phyloP scores from a whole-genome alignment of 2,329 filamentous ascomycete species.

The Teratosphaeria nubilosa region DNA sequence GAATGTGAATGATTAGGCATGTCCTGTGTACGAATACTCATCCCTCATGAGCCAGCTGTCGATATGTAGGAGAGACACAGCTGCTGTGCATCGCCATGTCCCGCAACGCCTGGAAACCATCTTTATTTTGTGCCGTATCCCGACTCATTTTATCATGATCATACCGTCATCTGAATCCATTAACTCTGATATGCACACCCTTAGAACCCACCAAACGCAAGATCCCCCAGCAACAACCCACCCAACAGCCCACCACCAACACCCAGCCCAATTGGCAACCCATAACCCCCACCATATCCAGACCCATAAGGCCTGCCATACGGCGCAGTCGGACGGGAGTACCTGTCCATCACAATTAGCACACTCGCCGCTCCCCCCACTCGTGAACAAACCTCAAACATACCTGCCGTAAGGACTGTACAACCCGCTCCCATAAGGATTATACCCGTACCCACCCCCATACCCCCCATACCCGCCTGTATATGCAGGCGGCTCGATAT shows the following conservation, averaged over 20 bases:
- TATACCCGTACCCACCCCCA: constrained; percentile 25
- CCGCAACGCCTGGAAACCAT: too few species aligned
- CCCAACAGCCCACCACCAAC: constrained; percentile 40
- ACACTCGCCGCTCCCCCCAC: not conserved
- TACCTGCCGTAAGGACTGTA: not conserved
- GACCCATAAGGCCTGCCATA: constrained; percentile 35
- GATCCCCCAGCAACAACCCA: constrained; percentile 25
- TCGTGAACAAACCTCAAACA: not conserved
- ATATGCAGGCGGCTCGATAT: constrained; percentile 42
- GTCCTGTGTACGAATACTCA: too few species aligned
- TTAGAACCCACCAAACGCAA: not conserved
- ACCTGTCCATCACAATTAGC: constrained; percentile 26
- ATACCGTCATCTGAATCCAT: too few species aligned
- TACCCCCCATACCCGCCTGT: constrained; percentile 14
- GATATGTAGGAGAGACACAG: too few species aligned
- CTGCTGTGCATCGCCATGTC: too few species aligned
- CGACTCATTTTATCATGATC: too few species aligned
- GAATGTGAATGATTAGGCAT: too few species aligned
- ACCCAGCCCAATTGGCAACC: constrained; percentile 36
- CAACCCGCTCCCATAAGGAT: constrained; percentile 20
- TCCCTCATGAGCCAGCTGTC: too few species aligned
- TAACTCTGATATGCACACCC: too few species aligned
- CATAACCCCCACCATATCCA: constrained; percentile 31
- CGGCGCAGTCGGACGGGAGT: constrained; percentile 37
- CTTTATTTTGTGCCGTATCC: too few species aligned